A percentile compares a stretch with the other conserved stretches of the same genome.
These are phyloP conservation scores for Penicillium sp. DNA, from an alignment of 2,329 filamentous ascomycete genomes.

Conservation along the genomic window DNA sequence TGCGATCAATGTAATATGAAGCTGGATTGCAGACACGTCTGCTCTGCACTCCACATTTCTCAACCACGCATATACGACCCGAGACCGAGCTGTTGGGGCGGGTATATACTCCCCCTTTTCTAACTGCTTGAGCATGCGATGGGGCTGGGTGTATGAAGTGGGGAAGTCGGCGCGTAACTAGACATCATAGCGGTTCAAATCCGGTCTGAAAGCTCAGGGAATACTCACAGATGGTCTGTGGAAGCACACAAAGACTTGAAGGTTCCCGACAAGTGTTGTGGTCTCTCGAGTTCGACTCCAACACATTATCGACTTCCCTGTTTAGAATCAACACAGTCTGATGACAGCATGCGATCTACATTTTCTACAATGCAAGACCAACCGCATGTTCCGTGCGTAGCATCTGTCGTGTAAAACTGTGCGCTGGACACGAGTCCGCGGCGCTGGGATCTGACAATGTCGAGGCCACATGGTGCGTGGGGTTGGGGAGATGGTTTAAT, in stretches of 20 bases:
- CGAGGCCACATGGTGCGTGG: conserved; percentile 4
- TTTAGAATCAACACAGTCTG: background rate
- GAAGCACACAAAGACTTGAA: background rate
- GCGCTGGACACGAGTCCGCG: conserved; percentile 4
- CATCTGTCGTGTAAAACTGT: background rate
- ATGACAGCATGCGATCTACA: conserved; percentile 1
- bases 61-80: background rate
- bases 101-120: background rate
- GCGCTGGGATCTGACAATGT: background rate
- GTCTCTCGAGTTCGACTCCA: background rate
- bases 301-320: background rate
- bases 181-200: background rate
- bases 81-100: background rate
- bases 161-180: background rate
- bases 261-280: background rate
- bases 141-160: background rate
- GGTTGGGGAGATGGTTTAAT: background rate
- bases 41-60: background rate
- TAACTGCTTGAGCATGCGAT: background rate
- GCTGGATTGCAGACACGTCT: background rate
- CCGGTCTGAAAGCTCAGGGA: background rate
- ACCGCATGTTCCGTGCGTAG: background rate
- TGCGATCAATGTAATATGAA: background rate
- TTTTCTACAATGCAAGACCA: background rate
- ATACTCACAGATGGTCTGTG: background rate